Percentiles rank a stretch among this genome's conserved stretches.
Conservation (phyloP, 345 rosid genomes). For the Hirschfeldia incana region DNA sequence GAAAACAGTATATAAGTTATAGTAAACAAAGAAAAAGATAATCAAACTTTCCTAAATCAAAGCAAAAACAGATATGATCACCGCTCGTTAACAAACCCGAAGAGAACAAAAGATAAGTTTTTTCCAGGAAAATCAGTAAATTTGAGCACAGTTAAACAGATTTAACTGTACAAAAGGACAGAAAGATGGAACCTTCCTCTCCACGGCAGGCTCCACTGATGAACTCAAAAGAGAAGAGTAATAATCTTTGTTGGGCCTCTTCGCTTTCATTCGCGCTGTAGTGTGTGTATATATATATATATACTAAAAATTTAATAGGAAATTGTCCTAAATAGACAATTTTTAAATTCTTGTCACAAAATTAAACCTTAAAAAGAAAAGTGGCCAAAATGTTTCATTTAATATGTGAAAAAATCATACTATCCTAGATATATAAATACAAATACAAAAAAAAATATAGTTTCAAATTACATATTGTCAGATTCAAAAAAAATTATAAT, state of each 20-base stretch:
- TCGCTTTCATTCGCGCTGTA: no score
- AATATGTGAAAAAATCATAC: no score
- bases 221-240: background rate
- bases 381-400: no score
- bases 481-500: no score
- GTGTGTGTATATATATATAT: no score
- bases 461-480: no score
- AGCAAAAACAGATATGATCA: slow-evolving; percentile 20
- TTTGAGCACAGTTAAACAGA: background rate
- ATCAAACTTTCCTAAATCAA: slow-evolving; percentile 17
- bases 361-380: no score
- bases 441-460: no score
- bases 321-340: no score
- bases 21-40: background rate
- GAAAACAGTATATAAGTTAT: background rate
- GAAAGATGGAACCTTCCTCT: slow-evolving; percentile 47
- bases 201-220: slow-evolving; percentile 70
- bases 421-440: no score
- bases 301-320: no score
- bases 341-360: no score
- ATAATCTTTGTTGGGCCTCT: background rate
- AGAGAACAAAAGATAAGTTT: background rate
- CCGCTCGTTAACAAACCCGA: background rate
- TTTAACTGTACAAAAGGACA: background rate
- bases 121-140: slow-evolving; percentile 1